Conservation (phyloP, 139 green algal genomes). For the Bryopsis sp. region DNA sequence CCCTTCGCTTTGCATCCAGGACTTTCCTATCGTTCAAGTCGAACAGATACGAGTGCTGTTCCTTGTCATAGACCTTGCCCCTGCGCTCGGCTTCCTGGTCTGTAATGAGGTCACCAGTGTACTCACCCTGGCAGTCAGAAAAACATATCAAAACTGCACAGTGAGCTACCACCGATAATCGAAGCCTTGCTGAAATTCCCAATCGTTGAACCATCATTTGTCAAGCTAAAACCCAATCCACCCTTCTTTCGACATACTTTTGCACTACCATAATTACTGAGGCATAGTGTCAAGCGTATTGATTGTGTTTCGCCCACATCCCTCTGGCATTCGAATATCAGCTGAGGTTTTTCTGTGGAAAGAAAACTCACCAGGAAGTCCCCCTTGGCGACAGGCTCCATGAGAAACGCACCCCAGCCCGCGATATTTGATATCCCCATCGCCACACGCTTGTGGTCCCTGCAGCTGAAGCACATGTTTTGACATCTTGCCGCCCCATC, state of each 20-base stretch:
- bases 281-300: too few species aligned
- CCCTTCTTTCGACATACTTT: too few species aligned
- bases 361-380: constrained; percentile 53
- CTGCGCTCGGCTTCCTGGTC: constrained; percentile 79
- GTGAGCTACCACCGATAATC: too few species aligned
- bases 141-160: too few species aligned
- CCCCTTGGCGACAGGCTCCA: constrained; percentile 38
- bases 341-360: too few species aligned
- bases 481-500: constrained; percentile 14
- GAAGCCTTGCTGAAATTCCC: too few species aligned
- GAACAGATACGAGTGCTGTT: constrained; percentile 78
- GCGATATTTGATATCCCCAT: constrained; percentile 40
- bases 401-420: constrained; percentile 72
- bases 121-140: constrained; percentile 66
- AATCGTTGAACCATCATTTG: too few species aligned
- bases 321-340: too few species aligned
- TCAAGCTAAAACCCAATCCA: too few species aligned
- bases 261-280: too few species aligned
- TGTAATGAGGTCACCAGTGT: constrained; percentile 75
- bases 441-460: constrained; percentile 25
- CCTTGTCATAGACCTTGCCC: constrained; percentile 77
- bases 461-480: constrained; percentile 29
- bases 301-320: too few species aligned
- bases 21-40: constrained; percentile 79
- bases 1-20: constrained; percentile 64